Conservation (phyloP, 2,329 filamentous ascomycete species). For the Phialemonium atrogriseum region DNA sequence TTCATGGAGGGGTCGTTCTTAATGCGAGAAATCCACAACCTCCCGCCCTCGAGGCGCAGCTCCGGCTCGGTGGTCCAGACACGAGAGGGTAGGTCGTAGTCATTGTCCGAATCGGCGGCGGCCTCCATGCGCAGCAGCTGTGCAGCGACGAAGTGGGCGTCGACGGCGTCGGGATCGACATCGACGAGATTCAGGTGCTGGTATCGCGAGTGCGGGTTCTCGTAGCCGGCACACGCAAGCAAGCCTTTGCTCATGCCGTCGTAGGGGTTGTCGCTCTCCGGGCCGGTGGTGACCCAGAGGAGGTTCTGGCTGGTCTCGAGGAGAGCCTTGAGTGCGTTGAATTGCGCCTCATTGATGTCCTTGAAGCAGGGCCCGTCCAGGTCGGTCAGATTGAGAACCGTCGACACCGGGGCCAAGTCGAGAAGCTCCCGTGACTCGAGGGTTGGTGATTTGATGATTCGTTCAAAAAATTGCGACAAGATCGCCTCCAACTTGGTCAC, state of each 20-base stretch:
- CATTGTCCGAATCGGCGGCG: too few species aligned
- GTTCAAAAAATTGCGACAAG: too few species aligned
- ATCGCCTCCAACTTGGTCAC: neutral
- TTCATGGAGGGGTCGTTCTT: too few species aligned
- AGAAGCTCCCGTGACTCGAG: too few species aligned
- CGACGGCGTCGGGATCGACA: neutral
- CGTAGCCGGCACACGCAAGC: neutral
- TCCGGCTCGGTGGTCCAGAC: neutral
- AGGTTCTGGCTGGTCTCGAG: neutral
- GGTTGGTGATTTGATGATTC: too few species aligned
- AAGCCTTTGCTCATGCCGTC: neutral
- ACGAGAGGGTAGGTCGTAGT: too few species aligned
- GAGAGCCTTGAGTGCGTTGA: neutral
- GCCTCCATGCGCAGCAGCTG: neutral
- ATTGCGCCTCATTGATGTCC: neutral
- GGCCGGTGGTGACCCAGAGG: neutral
- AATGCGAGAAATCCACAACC: too few species aligned
- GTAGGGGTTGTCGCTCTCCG: neutral
- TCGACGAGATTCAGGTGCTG: neutral
- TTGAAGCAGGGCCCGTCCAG: neutral
- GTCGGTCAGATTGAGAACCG: neutral
- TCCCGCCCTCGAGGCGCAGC: too few species aligned
- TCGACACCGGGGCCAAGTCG: neutral
- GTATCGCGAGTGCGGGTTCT: neutral
- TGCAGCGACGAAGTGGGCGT: neutral